These are phyloP conservation scores for Hibiscus syriacus DNA, from an alignment of 345 rosid genomes.

Conservation along the genomic window DNA sequence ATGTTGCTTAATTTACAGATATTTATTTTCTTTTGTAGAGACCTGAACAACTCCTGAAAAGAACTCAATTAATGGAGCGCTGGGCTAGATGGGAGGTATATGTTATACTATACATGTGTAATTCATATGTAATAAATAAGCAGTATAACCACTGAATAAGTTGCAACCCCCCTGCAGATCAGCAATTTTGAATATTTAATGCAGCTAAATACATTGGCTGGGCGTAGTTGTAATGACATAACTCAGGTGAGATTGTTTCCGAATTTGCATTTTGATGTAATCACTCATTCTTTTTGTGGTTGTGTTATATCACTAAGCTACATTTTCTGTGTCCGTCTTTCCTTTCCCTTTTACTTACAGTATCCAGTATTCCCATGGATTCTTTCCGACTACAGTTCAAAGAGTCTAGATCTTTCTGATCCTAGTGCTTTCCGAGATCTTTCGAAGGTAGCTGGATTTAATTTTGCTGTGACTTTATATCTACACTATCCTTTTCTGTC, in stretches of 20 bases:
- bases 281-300: background rate
- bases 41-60: conserved; percentile 90
- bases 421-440: conserved; percentile 91
- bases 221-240: conserved; percentile 97
- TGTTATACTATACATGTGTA: background rate
- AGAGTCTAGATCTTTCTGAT: conserved; percentile 67
- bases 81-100: conserved; percentile 99
- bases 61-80: conserved; percentile 94
- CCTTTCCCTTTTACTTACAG: conserved; percentile 31
- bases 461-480: conserved; percentile 20
- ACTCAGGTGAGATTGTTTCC: conserved; percentile 60
- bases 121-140: background rate
- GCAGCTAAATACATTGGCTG: conserved; percentile 96
- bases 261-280: background rate
- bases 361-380: conserved; percentile 99
- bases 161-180: conserved; percentile 52
- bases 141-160: background rate
- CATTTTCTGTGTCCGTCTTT: conserved; percentile 6
- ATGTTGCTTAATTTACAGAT: background rate
- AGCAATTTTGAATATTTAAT: conserved; percentile 97
- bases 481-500: conserved; percentile 14
- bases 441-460: conserved; percentile 60
- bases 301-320: background rate
- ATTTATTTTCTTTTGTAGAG: conserved; percentile 45
- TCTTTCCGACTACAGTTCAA: conserved; percentile 75